Percentiles rank a stretch among this genome's conserved stretches.
phyloP scores from a whole-genome alignment of 2,329 filamentous ascomycete genomes.

The Diaporthe eres region DNA sequence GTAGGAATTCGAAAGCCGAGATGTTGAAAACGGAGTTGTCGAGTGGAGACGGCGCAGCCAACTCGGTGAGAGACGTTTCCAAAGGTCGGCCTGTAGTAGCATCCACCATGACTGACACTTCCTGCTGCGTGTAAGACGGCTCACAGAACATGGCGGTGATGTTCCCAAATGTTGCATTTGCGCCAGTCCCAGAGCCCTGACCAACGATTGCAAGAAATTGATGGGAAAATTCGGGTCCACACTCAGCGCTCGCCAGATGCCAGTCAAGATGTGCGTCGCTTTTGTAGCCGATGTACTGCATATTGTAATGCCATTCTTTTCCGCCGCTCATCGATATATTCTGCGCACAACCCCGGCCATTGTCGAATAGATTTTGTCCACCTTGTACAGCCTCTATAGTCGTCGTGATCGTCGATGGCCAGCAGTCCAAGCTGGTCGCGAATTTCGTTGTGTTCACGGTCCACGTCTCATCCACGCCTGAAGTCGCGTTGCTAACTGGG shows the following conservation, averaged over 20 bases:
- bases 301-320: conserved; percentile 45
- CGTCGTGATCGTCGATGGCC: no score
- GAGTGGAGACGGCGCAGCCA: no score
- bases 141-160: conserved; percentile 59
- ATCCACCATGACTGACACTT: no score
- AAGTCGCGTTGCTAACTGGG: no score
- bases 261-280: conserved; percentile 50
- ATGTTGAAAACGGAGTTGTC: no score
- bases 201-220: conserved; percentile 54
- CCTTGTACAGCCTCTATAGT: not conserved
- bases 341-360: conserved; percentile 55
- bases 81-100: no score
- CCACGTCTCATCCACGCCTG: no score
- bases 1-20: no score
- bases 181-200: conserved; percentile 32
- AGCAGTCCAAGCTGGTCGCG: no score
- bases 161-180: conserved; percentile 26
- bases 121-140: conserved; percentile 48
- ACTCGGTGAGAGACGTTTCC: no score
- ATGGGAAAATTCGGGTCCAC: conserved; percentile 51
- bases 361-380: conserved; percentile 49
- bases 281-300: conserved; percentile 61
- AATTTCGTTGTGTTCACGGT: no score
- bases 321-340: conserved; percentile 41
- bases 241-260: conserved; percentile 51